Base-by-base conservation (phyloP, 208 protist genomes). In the Leptomonas seymouri region DNA sequence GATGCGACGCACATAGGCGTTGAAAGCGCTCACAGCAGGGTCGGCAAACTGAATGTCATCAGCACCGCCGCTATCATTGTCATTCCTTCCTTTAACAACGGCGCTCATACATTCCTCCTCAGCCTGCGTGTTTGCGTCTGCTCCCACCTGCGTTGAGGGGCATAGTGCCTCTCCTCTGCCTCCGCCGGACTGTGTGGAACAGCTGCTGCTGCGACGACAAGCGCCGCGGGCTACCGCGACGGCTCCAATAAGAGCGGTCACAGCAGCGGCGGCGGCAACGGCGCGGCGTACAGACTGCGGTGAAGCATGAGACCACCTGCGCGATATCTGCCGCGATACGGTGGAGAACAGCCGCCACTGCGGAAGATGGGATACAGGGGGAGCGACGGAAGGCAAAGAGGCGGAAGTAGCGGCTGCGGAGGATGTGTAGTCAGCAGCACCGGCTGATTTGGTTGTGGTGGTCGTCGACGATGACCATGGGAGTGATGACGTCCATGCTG, bases 41-140 rank as follows among this genome's bases (percentile, higher is more conserved):
- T 89, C 82, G 16, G 64, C 71, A 59, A 90, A 93, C 12, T 68
- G 63, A 48, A 90, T 81, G 50, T 79, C 80, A 50, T 82, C 85
- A n/a, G 57, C 68, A 5, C 67, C 76, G 42, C 28, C 71, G 20
- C 46, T 68, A 12, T 70, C 55, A 27, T 21, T n/a, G n/a, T n/a
- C n/a, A n/a, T n/a, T n/a, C n/a, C n/a, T n/a, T n/a, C n/a, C n/a
- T n/a, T n/a, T n/a, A n/a, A n/a, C n/a, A n/a, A n/a, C n/a, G n/a
- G n/a, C n/a, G n/a, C n/a, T n/a, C n/a, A n/a, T n/a, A n/a, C n/a
- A n/a, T 21, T 42, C 36, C 44, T 16, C 28, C 20, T 28, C 30
- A 5, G 54, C 45, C 34, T 31, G 11, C 39, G n/a, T 23, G 8
- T 5, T 11, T 27, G 49, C 49, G 5, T 18, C 54, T 45, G 54